Base-by-base conservation (phyloP, 805 yeast genomes). In the Kodamaea fukazawae region DNA sequence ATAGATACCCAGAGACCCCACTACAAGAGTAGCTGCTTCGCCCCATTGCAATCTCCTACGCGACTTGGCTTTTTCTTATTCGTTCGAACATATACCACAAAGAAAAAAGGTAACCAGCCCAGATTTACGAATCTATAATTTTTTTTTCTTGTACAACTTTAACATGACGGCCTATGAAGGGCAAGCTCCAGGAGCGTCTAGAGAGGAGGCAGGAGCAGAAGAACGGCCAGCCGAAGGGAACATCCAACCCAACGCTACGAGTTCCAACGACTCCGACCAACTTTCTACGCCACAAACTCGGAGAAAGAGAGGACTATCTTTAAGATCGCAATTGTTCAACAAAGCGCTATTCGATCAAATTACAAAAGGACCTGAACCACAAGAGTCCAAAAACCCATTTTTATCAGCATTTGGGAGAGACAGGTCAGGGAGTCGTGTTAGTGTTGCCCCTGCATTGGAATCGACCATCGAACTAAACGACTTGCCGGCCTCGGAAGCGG, bases 311-410 rank as follows among this genome's bases (percentile, higher is more conserved):
- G 89, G 89, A 0, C 77, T 80, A 44, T 79, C 86, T 7, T 58
- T 83, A 41, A 67, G 90, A 44, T 70, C 85, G 0, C 88, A 83
- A 61, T 65, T 83, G 35, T 73, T 83, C 61, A 77, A 71, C 53
- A 77, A 70, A 44, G 56, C 29, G 15, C 29, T 39, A 13, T 30
- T 39, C 4, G 42, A 39, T 18, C 42, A 18, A 34, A 29, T 39
- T 4, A 7, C 28, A 10, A 5, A 15, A 20, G n/a, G 25, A 42
- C 34, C 37, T 35, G 38, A 32, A 44, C 38, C 27, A 22, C 14
- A 25, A 10, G 20, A 34, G 36, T 20, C 23, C 30, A 34, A 26
- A 10, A 34, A 27, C 30, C 33, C 38, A 28, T 35, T 32, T 15
- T 32, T 27, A 30, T 13, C 33, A 7, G 20, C 23, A 23, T 28